Evolutionary conservation across 371 early-diverging fungal species (phyloP).

Genomic region (Actinomortierella ambigua): DNA sequence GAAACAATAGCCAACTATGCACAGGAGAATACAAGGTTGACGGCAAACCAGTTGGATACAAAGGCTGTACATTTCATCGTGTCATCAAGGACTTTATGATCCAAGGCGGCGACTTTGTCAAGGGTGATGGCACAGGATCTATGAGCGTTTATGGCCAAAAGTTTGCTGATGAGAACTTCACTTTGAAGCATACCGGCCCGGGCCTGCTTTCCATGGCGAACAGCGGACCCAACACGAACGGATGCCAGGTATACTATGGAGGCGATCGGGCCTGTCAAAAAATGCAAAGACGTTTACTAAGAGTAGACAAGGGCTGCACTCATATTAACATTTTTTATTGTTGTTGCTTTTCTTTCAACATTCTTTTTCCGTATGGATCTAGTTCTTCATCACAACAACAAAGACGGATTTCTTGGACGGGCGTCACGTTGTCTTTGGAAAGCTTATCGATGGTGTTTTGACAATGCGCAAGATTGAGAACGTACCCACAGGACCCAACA

Average conservation of each 20-base stretch:
- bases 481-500: slow-evolving; percentile 89
- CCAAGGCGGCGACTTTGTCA: slow-evolving; percentile 98
- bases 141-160: slow-evolving; percentile 95
- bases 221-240: slow-evolving; percentile 92
- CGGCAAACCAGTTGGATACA: slow-evolving; percentile 87
- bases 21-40: slow-evolving; percentile 91
- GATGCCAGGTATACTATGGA: slow-evolving; percentile 71
- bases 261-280: not conserved
- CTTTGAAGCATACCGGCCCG: slow-evolving; percentile 87
- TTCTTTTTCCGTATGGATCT: slow-evolving; percentile 8
- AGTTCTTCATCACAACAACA: slow-evolving; percentile 96
- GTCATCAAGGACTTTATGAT: slow-evolving; percentile 98
- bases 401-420: slow-evolving; percentile 90
- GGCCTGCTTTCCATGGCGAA: slow-evolving; percentile 99
- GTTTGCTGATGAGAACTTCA: slow-evolving; percentile 98
- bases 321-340: not conserved
- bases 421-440: slow-evolving; percentile 92
- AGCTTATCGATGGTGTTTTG: slow-evolving; percentile 87
- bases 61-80: slow-evolving; percentile 89
- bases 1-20: slow-evolving; percentile 73
- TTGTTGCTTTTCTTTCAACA: not conserved
- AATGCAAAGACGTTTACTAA: not conserved
- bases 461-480: slow-evolving; percentile 91
- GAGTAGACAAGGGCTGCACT: not conserved
- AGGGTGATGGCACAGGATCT: slow-evolving; percentile 97